phyloP scores from a whole-genome alignment of 2,329 filamentous ascomycete genomes.

The Aspergillus transmontanensis region DNA sequence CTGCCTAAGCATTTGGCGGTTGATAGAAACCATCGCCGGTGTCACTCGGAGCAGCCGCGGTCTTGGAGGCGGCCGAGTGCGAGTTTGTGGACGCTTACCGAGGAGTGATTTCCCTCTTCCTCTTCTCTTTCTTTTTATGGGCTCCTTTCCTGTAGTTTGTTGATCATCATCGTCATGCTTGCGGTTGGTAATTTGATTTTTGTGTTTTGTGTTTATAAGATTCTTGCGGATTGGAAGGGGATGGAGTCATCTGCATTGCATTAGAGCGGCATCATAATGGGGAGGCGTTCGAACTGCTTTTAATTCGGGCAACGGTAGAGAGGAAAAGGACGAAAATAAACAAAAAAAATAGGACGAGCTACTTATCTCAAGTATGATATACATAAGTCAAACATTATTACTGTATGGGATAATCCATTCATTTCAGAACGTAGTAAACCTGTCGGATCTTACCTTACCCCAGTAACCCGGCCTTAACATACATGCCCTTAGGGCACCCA shows the following conservation, averaged over 20 bases:
- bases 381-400: not conserved
- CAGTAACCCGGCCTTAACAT: not conserved
- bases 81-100: constrained; percentile 38
- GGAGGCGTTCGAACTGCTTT: not conserved
- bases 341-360: not conserved
- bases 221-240: not conserved
- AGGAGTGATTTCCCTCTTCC: constrained; percentile 24
- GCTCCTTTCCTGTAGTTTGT: not conserved
- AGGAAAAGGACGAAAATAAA: not conserved
- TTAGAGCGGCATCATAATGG: not conserved
- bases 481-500: not conserved
- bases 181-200: not conserved
- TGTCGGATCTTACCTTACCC: not conserved
- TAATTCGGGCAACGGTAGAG: not conserved
- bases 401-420: not conserved
- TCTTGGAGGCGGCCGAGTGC: constrained; percentile 40
- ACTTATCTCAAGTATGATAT: not conserved
- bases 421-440: not conserved
- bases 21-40: constrained; percentile 36
- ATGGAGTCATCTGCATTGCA: constrained; percentile 1
- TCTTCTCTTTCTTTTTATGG: not conserved
- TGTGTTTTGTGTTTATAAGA: not conserved
- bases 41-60: constrained; percentile 42
- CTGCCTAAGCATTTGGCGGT: constrained; percentile 8
- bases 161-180: not conserved